Evolutionary conservation across 176 grass and related monocot species (phyloP), one percentile per base, ranked within the genome.

Genomic region (Luzula sylvatica): DNA sequence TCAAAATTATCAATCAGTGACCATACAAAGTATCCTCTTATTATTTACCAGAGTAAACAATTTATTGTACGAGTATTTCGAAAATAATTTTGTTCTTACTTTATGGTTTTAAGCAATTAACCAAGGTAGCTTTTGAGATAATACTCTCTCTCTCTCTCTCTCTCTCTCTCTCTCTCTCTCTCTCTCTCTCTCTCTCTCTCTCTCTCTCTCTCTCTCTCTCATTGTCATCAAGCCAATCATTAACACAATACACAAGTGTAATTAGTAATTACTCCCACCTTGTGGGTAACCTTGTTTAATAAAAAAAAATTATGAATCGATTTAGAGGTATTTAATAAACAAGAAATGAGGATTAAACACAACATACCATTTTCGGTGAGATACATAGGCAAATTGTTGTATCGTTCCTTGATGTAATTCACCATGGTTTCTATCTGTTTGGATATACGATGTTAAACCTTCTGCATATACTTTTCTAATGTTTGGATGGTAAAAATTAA

Each of bases 11-110:
- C 85, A 0, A 88, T 7, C 7, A 88, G 42, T 43, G 85, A 76
- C 79, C 85, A 88, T 40, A 60, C 15, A 52, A 88, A 88, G 56
- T 88, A 83, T 26, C 79, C 85, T 44, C 79, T 81, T 11, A 88
- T 26, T 52, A 49, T 19, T 16, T 42, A 24, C 11, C 15, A 18
- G 28, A 13, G 2, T 9, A 28, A 23, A 26, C 40, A 15, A 25
- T 40, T 15, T 26, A 2, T 5, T 3, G 5, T 21, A 52, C 42
- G 28, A 52, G 5, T 14, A 28, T 50, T 21, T 50, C 28, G 3
- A 66, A 35, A 8, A 38, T 24, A 50, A 23, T 24, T 4, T 20
- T 26, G 7, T 8, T 14, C 51, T 56, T 62, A 88, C 85, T 75
- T 79, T 58, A 83, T 83, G 25, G 43, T 72, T 58, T 74, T 46